A percentile compares a stretch with the other conserved stretches of the same genome.
phyloP scores from a whole-genome alignment of 345 rosid species.

The Camelina neglecta region DNA sequence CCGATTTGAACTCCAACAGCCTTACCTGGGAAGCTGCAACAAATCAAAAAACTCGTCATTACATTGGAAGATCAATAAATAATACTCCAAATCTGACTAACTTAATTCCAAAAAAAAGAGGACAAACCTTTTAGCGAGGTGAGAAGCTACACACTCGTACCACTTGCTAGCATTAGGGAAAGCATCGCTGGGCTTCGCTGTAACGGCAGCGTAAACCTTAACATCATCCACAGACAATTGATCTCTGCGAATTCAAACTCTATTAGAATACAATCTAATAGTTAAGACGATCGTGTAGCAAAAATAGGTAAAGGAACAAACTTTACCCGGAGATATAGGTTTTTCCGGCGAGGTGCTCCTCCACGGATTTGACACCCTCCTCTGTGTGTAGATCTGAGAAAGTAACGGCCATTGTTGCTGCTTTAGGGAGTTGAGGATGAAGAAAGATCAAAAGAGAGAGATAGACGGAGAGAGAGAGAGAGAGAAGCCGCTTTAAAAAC shows the following conservation, averaged over 20 bases:
- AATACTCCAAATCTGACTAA: background rate
- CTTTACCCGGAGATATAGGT: constrained; percentile 76
- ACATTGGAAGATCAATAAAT: background rate
- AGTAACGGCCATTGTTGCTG: constrained; percentile 66
- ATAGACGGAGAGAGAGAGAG: background rate
- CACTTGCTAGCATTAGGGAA: constrained; percentile 82
- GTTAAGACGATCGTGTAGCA: background rate
- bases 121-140: constrained; percentile 67
- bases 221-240: constrained; percentile 70
- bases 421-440: background rate
- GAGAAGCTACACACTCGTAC: constrained; percentile 69
- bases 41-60: background rate
- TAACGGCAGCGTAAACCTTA: constrained; percentile 80
- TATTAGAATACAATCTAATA: background rate
- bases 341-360: constrained; percentile 72
- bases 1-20: constrained; percentile 78
- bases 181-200: constrained; percentile 59
- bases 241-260: constrained; percentile 44
- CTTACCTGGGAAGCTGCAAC: constrained; percentile 79
- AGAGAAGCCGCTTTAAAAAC: constrained; percentile 28
- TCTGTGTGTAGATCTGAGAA: constrained; percentile 90
- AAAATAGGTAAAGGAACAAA: background rate
- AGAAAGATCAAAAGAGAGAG: constrained; percentile 3
- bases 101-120: background rate
- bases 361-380: constrained; percentile 78